Conservation (phyloP, 2,329 filamentous ascomycete genomes). For the Fusarium concolor region DNA sequence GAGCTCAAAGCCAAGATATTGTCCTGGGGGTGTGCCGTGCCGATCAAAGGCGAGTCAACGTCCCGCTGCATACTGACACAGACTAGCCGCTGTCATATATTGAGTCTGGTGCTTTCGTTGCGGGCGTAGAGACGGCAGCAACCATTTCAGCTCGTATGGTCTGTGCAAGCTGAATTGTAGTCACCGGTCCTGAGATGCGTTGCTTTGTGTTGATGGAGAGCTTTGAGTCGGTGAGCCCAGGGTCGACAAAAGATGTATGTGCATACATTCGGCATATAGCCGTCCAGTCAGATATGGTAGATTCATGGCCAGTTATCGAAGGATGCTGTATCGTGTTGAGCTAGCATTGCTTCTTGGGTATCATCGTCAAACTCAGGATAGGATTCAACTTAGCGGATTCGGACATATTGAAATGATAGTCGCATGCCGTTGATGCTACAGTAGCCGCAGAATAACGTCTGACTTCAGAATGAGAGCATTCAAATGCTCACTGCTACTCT, state of each 20-base stretch:
- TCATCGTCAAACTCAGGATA: background rate
- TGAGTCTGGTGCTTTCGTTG: background rate
- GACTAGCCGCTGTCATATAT: slow-evolving; percentile 6
- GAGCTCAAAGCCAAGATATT: background rate
- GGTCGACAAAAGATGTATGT: background rate
- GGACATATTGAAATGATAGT: background rate
- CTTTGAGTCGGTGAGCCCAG: slow-evolving; percentile 1
- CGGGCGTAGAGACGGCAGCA: slow-evolving; percentile 18
- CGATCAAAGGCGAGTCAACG: slow-evolving; percentile 16
- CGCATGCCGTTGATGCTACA: background rate
- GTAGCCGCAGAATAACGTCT: background rate
- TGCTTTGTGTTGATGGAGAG: slow-evolving; percentile 9
- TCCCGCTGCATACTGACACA: slow-evolving; percentile 13
- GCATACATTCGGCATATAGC: slow-evolving; percentile 1
- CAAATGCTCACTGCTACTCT: background rate
- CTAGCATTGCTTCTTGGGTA: background rate
- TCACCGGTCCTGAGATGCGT: background rate
- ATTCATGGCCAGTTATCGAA: background rate
- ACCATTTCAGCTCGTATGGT: slow-evolving; percentile 7
- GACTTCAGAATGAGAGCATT: background rate
- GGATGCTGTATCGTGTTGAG: background rate
- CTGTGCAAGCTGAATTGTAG: slow-evolving; percentile 16
- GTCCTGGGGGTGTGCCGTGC: slow-evolving; percentile 10
- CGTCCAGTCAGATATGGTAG: slow-evolving; percentile 11
- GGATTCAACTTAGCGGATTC: slow-evolving; percentile 4